Evolutionary conservation across 2,329 filamentous ascomycete species (phyloP).

Genomic region (Hortaea sp.): DNA sequence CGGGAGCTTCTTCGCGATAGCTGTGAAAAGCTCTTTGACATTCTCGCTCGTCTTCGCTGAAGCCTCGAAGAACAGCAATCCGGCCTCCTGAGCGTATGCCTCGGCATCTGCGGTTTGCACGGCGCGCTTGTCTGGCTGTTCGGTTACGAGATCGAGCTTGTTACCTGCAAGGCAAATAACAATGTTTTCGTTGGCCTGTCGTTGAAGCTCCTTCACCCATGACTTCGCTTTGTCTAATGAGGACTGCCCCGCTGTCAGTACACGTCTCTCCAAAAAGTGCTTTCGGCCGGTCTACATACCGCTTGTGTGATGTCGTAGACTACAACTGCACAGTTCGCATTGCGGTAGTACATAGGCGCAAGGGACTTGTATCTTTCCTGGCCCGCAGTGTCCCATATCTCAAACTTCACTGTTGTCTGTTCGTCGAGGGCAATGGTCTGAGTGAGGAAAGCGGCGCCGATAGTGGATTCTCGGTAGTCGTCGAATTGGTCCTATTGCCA

Average conservation of each 20-base stretch:
- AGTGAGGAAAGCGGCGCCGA: conserved; percentile 95
- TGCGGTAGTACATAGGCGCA: conserved; percentile 98
- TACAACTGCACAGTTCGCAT: conserved; percentile 97
- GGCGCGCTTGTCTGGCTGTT: conserved; percentile 90
- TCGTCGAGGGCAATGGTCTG: conserved; percentile 98
- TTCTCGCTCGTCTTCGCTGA: conserved; percentile 97
- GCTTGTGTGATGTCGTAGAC: conserved; percentile 99
- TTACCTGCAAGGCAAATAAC: conserved; percentile 97
- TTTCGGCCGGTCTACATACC: conserved; percentile 45
- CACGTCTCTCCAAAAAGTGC: background rate
- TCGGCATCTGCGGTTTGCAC: conserved; percentile 84
- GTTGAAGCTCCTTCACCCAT: conserved; percentile 97
- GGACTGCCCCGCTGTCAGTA: conserved; percentile 46
- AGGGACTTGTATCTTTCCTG: conserved; percentile 99
- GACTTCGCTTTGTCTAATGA: conserved; percentile 98
- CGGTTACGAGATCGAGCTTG: conserved; percentile 91
- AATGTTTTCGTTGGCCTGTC: conserved; percentile 99
- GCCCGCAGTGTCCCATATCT: conserved; percentile 98
- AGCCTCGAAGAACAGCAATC: conserved; percentile 95
- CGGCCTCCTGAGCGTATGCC: conserved; percentile 87
- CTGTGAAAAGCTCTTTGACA: conserved; percentile 89
- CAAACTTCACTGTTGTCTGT: conserved; percentile 97
- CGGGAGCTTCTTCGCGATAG: conserved; percentile 94
- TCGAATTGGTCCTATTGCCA: conserved; percentile 86
- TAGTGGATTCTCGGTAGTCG: conserved; percentile 93